phyloP scores from a whole-genome alignment of 2,329 filamentous ascomycete species.

The Chaetomiaceae sp. region DNA sequence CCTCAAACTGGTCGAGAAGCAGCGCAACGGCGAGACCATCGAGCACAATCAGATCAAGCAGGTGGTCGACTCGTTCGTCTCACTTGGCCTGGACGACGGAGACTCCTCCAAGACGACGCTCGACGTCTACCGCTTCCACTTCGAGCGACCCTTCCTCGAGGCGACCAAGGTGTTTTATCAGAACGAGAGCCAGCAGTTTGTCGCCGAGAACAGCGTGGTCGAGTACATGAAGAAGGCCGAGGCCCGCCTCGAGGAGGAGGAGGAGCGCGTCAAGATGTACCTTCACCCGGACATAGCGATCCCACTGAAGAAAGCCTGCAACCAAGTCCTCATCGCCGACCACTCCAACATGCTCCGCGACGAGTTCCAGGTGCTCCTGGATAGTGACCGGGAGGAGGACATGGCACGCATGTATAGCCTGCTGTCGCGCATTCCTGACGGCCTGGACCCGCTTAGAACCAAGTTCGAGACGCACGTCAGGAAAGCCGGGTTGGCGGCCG shows the following conservation, averaged over 20 bases:
- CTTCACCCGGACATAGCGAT: conserved; percentile 83
- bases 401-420: conserved; percentile 95
- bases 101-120: conserved; percentile 91
- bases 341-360: conserved; percentile 83
- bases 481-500: conserved; percentile 79
- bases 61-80: conserved; percentile 94
- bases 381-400: conserved; percentile 91
- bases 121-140: conserved; percentile 88
- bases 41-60: conserved; percentile 96
- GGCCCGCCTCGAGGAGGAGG: conserved; percentile 80
- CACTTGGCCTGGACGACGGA: conserved; percentile 85
- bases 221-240: conserved; percentile 99
- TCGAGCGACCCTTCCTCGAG: conserved; percentile 84
- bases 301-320: conserved; percentile 78
- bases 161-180: conserved; percentile 84
- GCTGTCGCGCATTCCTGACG: conserved; percentile 81
- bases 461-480: conserved; percentile 91
- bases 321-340: conserved; percentile 81
- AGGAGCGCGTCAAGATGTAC: conserved; percentile 87
- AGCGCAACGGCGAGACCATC: conserved; percentile 95
- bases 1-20: conserved; percentile 90
- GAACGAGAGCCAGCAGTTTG: conserved; percentile 86
- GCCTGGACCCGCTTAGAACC: conserved; percentile 77
- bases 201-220: conserved; percentile 93
- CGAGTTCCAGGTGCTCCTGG: conserved; percentile 89